phyloP scores from a whole-genome alignment of 345 rosid genomes.

The Lepidium aucheri region DNA sequence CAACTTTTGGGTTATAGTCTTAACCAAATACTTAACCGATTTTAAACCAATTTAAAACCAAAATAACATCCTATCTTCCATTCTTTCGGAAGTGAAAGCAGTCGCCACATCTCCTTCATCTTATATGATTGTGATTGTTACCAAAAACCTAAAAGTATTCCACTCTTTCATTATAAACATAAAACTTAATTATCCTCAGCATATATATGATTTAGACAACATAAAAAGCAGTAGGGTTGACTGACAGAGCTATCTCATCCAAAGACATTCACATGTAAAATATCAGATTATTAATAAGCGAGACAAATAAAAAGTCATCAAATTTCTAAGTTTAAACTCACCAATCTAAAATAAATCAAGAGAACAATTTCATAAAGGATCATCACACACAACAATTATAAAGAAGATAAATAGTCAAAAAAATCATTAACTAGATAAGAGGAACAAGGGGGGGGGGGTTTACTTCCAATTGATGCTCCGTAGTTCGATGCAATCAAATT shows the following conservation, averaged over 20 bases:
- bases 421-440: background rate
- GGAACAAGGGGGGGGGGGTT: background rate
- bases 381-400: background rate
- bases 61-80: too few relatives aligned
- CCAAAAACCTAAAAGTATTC: background rate
- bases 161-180: background rate
- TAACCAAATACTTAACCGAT: too few relatives aligned
- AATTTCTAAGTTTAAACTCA: background rate
- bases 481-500: slow-evolving; percentile 78
- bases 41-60: too few relatives aligned
- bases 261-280: background rate
- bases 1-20: too few relatives aligned
- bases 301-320: background rate
- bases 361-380: background rate
- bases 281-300: background rate
- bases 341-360: background rate
- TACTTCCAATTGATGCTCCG: slow-evolving; percentile 87
- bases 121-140: slow-evolving; percentile 31
- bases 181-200: background rate
- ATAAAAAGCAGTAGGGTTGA: background rate
- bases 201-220: background rate
- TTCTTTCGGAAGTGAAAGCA: slow-evolving; percentile 93
- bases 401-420: background rate
- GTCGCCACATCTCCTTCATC: slow-evolving; percentile 97
- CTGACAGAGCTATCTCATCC: background rate